Base-by-base conservation (phyloP, 116 monocot genomes). In the Dioscorea cayenensis region DNA sequence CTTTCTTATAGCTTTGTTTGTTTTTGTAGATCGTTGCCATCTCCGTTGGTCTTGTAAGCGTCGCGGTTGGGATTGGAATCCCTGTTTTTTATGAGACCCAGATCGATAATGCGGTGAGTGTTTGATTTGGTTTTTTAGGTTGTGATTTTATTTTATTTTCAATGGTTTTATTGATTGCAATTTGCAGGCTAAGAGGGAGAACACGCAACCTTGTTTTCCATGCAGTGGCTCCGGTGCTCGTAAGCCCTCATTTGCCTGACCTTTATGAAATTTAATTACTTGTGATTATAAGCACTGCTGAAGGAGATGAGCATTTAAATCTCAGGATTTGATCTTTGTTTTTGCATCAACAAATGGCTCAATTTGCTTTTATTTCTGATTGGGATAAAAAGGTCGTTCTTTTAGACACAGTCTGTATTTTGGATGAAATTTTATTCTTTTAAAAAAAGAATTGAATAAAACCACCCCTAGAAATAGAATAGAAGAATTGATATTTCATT, bases 131-230 rank as follows among this genome's bases (percentile, higher is more conserved):
- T 62, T 66, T 55, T 55, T 5, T 14, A 66, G 49, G 14, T 17
- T 59, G 49, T 63, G 49, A 23, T 7, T 66, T 43, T 49, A 7
- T 0, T 17, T 20, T 28, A 9, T 58, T 60, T 66, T 62, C 4
- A 11, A 37, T 68, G 20, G 8, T 49, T 23, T 73, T 29, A 29
- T 32, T 32, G 43, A 12, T 43, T 63, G 62, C 25, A 25, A 25
- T 25, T 25, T 25, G 25, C 78, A 95, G 95, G 84, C 95, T 38
- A 95, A 89, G 80, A 70, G 92, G 69, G 95, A 92, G 7, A 95
- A 92, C 64, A 89, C 85, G 7, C 92, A 89, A 74, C 80, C 92
- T 66, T 95, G 95, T 78, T 95, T 95, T 77, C 92, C 95, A 7
- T 95, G 95, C 66, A 91, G 22, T 79, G 95, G 95, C 21, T 73